Evolutionary conservation across 441 rosid genomes (phyloP), one percentile per base, ranked within the genome.

Genomic region (Daphne laureola): DNA sequence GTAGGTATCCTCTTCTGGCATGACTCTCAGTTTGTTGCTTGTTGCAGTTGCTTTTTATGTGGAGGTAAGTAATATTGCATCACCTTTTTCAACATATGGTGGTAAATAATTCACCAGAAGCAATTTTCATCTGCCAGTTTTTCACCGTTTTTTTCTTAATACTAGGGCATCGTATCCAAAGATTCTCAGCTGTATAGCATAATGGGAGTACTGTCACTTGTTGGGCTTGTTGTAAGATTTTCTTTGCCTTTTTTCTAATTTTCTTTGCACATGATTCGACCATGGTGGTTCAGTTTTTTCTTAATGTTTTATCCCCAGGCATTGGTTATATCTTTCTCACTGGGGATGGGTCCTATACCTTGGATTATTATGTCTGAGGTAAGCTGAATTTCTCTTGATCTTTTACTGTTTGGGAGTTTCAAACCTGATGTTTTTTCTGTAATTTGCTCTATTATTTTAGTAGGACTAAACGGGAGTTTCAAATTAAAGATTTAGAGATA

Each of bases 281-380:
- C 25, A 43, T 46, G 43, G 47, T 53, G 40, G 27, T 11, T 50
- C 46, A n/a, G 15, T 51, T 47, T 3, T 27, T 61, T 25, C 27
- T 35, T 53, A n/a, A 38, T 17, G 17, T 45, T 17, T 14, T 49
- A 14, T 4, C 53, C 67, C 49, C 79, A 84, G 92, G 63, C 64
- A 21, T 45, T 77, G 68, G 92, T 84, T 25, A 64, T 77, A 57
- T 18, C 61, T 46, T 84, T 79, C 75, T 84, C 92, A 48, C 53
- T 84, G 64, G 92, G 92, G 62, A 65, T 81, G 67, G 92, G 92
- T 53, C 80, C 92, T 27, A 74, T 84, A 51, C 88, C 92, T 8
- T 84, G 92, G 92, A 48, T 84, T 53, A 81, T 84, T 54, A 77
- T 81, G 92, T 77, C 88, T 5, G 88, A 84, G 92, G 92, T 84